Evolutionary conservation across 305 asterid genomes (phyloP).

Genomic region (Fraxinus platypoda): DNA sequence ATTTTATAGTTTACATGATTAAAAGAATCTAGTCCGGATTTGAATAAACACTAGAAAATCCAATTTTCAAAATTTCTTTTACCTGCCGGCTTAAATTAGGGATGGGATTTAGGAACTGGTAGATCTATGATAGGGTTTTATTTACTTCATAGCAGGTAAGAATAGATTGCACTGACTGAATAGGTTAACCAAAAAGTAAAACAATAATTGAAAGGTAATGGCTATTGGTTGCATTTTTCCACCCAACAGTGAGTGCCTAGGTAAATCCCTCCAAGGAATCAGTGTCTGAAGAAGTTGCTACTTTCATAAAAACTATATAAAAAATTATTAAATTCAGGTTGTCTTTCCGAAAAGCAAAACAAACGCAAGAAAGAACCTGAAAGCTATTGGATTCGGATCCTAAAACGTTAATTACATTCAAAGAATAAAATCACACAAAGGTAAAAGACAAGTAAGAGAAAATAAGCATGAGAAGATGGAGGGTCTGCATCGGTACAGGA

Average conservation of each 20-base stretch:
- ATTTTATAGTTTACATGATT: neutral
- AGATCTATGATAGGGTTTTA: neutral
- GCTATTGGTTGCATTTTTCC: neutral
- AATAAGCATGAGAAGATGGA: neutral
- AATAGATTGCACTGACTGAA: neutral
- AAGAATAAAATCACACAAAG: neutral
- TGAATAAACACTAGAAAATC: no score
- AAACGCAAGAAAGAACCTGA: neutral
- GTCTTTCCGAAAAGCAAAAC: neutral
- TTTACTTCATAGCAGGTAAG: neutral
- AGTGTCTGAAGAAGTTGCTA: neutral
- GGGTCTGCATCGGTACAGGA: neutral
- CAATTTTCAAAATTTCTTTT: neutral
- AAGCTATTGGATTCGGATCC: neutral
- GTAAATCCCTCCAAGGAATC: neutral
- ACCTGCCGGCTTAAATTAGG: neutral
- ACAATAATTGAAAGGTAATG: neutral
- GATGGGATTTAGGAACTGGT: neutral
- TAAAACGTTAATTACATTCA: neutral
- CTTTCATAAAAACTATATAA: neutral
- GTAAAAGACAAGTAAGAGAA: neutral
- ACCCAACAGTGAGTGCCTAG: neutral
- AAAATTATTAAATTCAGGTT: neutral
- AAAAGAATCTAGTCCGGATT: neutral
- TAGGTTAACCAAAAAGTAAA: neutral